Percentiles rank a stretch among this genome's conserved stretches.
These are phyloP conservation scores for Pythium folliculosum DNA, from an alignment of 352 stramenopile genomes.

Conservation along the genomic window DNA sequence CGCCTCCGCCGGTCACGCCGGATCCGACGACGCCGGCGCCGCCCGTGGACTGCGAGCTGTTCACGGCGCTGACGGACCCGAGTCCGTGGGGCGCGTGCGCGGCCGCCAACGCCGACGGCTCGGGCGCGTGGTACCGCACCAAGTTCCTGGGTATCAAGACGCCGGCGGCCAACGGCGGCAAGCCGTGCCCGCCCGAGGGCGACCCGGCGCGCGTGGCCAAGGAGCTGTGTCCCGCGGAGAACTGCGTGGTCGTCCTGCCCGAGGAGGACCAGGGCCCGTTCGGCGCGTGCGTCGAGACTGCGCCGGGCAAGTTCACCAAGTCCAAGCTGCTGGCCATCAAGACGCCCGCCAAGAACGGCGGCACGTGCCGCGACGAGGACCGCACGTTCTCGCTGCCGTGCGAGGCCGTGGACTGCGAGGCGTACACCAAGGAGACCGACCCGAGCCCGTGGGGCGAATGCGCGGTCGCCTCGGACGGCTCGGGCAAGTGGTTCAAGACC, in stretches of 20 bases:
- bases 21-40: too few relatives aligned
- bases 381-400: background rate
- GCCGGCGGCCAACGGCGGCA: background rate
- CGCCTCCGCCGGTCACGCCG: too few relatives aligned
- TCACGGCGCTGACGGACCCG: background rate
- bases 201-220: too few relatives aligned
- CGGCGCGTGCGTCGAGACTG: background rate
- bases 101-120: background rate
- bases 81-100: background rate
- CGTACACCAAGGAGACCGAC: background rate
- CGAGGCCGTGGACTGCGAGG: background rate
- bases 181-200: background rate
- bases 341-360: background rate
- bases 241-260: background rate
- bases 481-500: background rate
- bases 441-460: background rate
- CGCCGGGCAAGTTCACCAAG: too few relatives aligned
- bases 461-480: background rate
- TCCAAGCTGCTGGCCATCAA: background rate
- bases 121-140: background rate
- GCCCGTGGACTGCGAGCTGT: background rate
- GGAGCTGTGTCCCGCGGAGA: too few relatives aligned
- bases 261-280: slow-evolving; percentile 1
- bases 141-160: background rate
- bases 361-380: background rate